phyloP scores from a whole-genome alignment of 108 stramenopile species.

The Parietichytrium sp. region DNA sequence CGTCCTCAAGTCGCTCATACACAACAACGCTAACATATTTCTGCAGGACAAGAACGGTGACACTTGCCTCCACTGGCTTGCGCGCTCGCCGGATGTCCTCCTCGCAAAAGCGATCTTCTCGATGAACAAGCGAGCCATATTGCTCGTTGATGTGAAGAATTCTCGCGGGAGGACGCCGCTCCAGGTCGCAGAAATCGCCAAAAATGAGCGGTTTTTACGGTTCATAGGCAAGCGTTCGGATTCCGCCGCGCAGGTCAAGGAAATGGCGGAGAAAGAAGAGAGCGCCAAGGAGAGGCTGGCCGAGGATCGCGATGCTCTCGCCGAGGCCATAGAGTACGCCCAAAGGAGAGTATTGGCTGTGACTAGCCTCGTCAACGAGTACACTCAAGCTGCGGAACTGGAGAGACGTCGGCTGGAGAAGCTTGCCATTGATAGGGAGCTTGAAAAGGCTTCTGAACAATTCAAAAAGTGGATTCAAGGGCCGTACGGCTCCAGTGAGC shows the following conservation, averaged over 20 bases:
- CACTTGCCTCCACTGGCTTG: slow-evolving; percentile 13
- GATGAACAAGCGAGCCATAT: not conserved
- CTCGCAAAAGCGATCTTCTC: not conserved
- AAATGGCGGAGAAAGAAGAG: not conserved
- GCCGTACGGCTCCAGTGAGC: slow-evolving; percentile 1
- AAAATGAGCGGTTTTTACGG: not conserved
- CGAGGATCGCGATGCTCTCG: not conserved
- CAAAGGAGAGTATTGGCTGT: not conserved
- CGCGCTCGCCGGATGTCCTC: not conserved
- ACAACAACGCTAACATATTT: not conserved
- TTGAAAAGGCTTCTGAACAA: not conserved
- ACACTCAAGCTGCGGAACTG: not conserved
- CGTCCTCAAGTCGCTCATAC: not conserved
- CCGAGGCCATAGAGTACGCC: not conserved
- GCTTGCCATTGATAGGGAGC: not conserved
- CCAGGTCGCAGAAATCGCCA: not conserved
- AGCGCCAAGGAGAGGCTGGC: not conserved
- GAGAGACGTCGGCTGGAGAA: not conserved
- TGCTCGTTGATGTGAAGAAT: not conserved
- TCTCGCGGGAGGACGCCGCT: not conserved
- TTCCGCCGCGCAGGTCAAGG: not conserved
- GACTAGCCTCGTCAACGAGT: not conserved
- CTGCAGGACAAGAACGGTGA: not conserved
- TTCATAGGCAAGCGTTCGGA: not conserved
- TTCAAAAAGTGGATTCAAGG: not conserved